These are phyloP conservation scores for Leucocoprinus sp. DNA, from an alignment of 768 basidiomycete genomes.

Conservation along the genomic window DNA sequence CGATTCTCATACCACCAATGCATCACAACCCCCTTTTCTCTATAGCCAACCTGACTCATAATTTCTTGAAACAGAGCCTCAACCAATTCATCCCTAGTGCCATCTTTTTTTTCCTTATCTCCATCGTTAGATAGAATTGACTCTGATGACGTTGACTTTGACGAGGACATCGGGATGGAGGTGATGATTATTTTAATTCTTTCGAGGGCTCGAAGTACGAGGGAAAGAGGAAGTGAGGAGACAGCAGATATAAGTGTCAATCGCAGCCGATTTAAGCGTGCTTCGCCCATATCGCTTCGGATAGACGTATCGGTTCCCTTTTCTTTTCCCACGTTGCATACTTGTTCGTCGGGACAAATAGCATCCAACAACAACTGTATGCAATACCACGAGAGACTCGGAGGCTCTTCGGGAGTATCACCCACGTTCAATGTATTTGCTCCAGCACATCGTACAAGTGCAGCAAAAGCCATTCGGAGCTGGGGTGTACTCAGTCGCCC, in stretches of 20 bases:
- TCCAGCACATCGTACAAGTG: conserved; percentile 56
- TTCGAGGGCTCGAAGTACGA: conserved; percentile 50
- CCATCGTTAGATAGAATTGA: conserved; percentile 11
- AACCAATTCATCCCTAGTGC: conserved; percentile 36
- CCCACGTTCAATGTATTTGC: conserved; percentile 23
- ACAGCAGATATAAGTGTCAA: conserved; percentile 59
- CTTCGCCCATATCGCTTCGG: conserved; percentile 5
- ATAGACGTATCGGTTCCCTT: conserved; percentile 6
- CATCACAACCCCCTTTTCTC: conserved; percentile 59
- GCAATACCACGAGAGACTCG: conserved; percentile 63
- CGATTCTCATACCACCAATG: conserved; percentile 64
- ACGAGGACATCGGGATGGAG: conserved; percentile 10
- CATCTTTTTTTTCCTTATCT: conserved; percentile 11
- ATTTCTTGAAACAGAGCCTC: conserved; percentile 58
- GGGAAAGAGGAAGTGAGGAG: conserved; percentile 47
- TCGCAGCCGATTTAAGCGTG: conserved; percentile 46
- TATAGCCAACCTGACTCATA: conserved; percentile 54
- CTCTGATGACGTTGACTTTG: conserved; percentile 9
- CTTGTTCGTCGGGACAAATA: conserved; percentile 26
- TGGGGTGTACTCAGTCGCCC: conserved; percentile 55
- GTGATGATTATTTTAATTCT: conserved; percentile 32
- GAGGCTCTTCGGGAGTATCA: conserved; percentile 18
- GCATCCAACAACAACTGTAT: conserved; percentile 45
- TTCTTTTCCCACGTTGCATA: neutral
- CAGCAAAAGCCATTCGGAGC: conserved; percentile 66